Percentiles rank a stretch among this genome's conserved stretches.
Evolutionary conservation across 2,329 filamentous ascomycete species (phyloP).

Genomic region (Fusarium chuoi): DNA sequence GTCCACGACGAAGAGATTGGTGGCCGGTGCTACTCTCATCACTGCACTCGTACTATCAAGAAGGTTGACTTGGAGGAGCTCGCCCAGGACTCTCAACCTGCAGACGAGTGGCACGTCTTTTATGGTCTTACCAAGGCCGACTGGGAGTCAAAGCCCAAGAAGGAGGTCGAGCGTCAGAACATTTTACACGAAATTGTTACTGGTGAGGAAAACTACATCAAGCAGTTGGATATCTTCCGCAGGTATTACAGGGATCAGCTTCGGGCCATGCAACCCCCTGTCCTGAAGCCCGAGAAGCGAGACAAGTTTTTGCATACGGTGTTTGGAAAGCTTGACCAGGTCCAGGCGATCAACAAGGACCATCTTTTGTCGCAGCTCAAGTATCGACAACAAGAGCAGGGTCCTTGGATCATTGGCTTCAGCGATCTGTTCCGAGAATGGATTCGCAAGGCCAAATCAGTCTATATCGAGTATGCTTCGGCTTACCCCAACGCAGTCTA

Average conservation of each 20-base stretch:
- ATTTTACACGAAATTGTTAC: slow-evolving; percentile 95
- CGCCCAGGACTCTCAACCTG: slow-evolving; percentile 73
- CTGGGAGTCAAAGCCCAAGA: slow-evolving; percentile 76
- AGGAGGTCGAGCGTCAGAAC: slow-evolving; percentile 93
- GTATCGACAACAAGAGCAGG: slow-evolving; percentile 96
- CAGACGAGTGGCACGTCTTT: slow-evolving; percentile 88
- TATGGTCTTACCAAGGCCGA: slow-evolving; percentile 85
- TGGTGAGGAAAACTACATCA: slow-evolving; percentile 91
- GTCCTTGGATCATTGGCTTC: slow-evolving; percentile 92
- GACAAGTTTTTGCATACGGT: slow-evolving; percentile 84
- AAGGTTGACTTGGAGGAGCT: slow-evolving; percentile 89
- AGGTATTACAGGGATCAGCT: slow-evolving; percentile 88
- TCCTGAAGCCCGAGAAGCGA: slow-evolving; percentile 82
- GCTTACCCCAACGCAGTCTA: slow-evolving; percentile 87
- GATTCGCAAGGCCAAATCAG: slow-evolving; percentile 90
- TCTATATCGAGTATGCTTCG: slow-evolving; percentile 92
- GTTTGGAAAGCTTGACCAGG: slow-evolving; percentile 89
- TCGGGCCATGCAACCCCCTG: slow-evolving; percentile 75
- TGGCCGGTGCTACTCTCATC: slow-evolving; percentile 90
- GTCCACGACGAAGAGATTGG: slow-evolving; percentile 77
- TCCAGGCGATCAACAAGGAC: slow-evolving; percentile 92
- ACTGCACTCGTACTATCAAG: slow-evolving; percentile 93
- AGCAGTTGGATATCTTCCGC: slow-evolving; percentile 85
- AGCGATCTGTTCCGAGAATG: slow-evolving; percentile 98
- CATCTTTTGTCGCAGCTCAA: slow-evolving; percentile 92